Evolutionary conservation across 192 early-diverging fungal genomes (phyloP), one percentile per base, ranked within the genome.

Genomic region (Allomyces macrogynus): DNA sequence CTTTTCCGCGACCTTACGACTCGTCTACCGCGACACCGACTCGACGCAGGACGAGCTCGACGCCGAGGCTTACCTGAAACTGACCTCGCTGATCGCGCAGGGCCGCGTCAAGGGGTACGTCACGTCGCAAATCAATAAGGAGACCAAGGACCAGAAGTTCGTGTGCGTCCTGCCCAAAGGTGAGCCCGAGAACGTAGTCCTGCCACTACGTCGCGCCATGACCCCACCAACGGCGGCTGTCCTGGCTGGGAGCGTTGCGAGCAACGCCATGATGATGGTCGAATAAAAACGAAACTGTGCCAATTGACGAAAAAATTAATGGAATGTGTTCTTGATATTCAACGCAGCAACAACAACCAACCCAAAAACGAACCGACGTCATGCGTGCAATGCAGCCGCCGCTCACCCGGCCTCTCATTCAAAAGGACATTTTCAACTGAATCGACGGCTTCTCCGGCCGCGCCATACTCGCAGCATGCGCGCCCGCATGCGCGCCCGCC

Each of bases 381-480:
- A 40, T 40, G 3, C 8, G 3, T 40, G 32, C 32, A 40, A 40
- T 40, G 32, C 3, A 3, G 32, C 32, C 32, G 32, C 32, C 4
- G 32, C 32, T 7, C 32, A 3, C 32, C 7, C 32, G 4, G 3
- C 4, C 32, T 8, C 32, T 3, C 32, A 8, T 5, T 57, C 49
- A 57, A 57, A 57, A 57, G 12, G 49, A 57, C 49, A 57, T 57
- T 57, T 57, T 57, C 49, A 57, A n/a, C 49, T 57, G 16, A n/a
- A 57, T 57, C 20, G 49, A 20, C 49, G 49, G 49, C 49, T 57
- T 57, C 9, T 57, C 49, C 3, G 49, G 16, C 49, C 49, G 16
- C 16, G 16, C 49, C 49, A n/a, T 57, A 57, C 49, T 57, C 12
- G 12, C 49, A 0, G 49, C 49, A 57, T 14, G 20, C 16, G 3